These are phyloP conservation scores for Pseudogymnoascus sp. DNA, from an alignment of 2,329 filamentous ascomycete species.

Conservation along the genomic window DNA sequence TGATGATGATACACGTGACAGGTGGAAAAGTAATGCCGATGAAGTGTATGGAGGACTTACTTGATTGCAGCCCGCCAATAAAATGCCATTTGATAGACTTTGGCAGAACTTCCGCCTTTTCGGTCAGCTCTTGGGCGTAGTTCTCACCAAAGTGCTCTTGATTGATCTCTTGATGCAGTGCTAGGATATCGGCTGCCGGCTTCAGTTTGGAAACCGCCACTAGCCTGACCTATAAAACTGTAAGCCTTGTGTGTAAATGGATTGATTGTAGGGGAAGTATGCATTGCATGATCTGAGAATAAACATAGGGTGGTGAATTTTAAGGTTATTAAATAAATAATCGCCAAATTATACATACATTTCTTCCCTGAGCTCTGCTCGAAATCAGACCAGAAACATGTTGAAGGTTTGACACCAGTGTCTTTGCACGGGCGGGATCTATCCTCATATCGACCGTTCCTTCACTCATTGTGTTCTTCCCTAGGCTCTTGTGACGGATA, in stretches of 20 bases:
- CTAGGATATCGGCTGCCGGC: constrained; percentile 81
- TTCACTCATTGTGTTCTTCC: constrained; percentile 5
- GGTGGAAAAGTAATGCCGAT: background rate
- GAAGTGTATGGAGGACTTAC: constrained; percentile 30
- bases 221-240: constrained; percentile 56
- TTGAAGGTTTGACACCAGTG: constrained; percentile 54
- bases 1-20: background rate
- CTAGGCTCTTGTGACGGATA: background rate
- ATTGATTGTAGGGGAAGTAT: background rate
- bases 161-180: constrained; percentile 55
- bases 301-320: background rate
- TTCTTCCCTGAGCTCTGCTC: constrained; percentile 43
- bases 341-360: constrained; percentile 37
- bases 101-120: constrained; percentile 78
- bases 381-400: constrained; percentile 51
- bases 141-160: constrained; percentile 92
- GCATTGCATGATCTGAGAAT: constrained; percentile 8
- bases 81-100: constrained; percentile 83
- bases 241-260: constrained; percentile 17
- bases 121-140: constrained; percentile 80
- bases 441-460: constrained; percentile 44
- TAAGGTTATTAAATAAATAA: constrained; percentile 12
- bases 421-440: constrained; percentile 51
- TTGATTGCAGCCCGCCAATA: constrained; percentile 84
- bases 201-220: constrained; percentile 97